A percentile compares a stretch with the other conserved stretches of the same genome.
phyloP scores from a whole-genome alignment of 352 stramenopile species.

The Phytopythium oedochilum region DNA sequence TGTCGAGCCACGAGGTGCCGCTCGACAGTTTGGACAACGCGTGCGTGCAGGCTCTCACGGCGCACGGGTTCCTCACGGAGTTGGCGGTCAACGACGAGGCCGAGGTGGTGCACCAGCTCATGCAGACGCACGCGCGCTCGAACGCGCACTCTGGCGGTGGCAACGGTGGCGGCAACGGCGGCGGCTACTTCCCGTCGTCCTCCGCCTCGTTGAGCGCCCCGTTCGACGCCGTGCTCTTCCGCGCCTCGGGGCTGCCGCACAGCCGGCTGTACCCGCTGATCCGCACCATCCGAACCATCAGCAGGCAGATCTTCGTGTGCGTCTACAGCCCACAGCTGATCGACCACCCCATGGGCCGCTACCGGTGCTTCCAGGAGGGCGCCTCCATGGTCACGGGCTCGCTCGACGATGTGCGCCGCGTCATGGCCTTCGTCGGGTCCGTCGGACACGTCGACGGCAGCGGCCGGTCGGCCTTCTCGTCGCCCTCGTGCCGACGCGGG shows the following conservation, averaged over 20 bases:
- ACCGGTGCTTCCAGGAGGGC: conserved; percentile 73
- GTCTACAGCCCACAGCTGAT: conserved; percentile 75
- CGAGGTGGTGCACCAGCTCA: conserved; percentile 52
- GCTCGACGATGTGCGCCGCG: conserved; percentile 49
- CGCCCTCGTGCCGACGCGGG: conserved; percentile 5
- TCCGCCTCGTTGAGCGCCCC: conserved; percentile 10
- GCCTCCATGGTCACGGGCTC: conserved; percentile 82
- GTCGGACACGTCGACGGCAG: conserved; percentile 19
- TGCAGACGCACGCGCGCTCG: conserved; percentile 39
- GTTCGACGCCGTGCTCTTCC: conserved; percentile 68
- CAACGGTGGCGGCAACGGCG: background rate
- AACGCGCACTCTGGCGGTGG: conserved; percentile 4
- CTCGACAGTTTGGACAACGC: conserved; percentile 72
- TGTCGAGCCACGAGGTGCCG: conserved; percentile 63
- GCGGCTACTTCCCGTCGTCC: background rate
- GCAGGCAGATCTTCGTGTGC: conserved; percentile 81
- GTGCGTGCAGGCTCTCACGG: conserved; percentile 63
- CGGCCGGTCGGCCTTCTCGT: background rate
- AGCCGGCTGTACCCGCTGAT: conserved; percentile 47
- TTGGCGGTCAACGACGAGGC: conserved; percentile 53
- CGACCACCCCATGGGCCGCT: conserved; percentile 62
- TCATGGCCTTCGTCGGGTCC: conserved; percentile 64
- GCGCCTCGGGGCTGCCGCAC: conserved; percentile 47
- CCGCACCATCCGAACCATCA: conserved; percentile 64
- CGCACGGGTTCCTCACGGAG: conserved; percentile 72